Conservation (phyloP, 2,329 filamentous ascomycete genomes). For the Mycosphaerelloides madeirae region DNA sequence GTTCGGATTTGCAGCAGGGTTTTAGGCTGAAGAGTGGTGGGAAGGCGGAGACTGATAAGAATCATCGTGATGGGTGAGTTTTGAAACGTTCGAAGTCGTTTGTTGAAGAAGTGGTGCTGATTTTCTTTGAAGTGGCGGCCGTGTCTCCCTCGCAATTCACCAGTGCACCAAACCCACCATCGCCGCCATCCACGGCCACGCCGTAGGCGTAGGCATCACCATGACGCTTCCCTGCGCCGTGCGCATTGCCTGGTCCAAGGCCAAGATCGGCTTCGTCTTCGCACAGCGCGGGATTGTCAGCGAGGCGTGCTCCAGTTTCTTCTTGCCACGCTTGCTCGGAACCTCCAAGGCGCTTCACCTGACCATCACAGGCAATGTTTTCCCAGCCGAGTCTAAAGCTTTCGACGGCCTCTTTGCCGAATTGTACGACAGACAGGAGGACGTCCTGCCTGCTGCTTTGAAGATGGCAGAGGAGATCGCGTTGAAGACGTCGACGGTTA, state of each 20-base stretch:
- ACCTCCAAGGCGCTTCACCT: conserved; percentile 14
- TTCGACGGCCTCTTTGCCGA: conserved; percentile 20
- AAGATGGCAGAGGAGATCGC: conserved; percentile 15
- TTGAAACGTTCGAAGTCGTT: background rate
- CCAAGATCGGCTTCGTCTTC: conserved; percentile 22
- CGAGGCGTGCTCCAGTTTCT: conserved; percentile 20
- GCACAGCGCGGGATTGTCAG: conserved; percentile 17
- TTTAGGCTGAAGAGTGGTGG: conserved; percentile 17
- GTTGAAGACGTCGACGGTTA: conserved; percentile 15
- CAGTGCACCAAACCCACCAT: conserved; percentile 21
- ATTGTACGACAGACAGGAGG: conserved; percentile 15
- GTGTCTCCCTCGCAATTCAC: conserved; percentile 18
- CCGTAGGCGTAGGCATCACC: conserved; percentile 19
- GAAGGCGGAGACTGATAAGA: conserved; percentile 19
- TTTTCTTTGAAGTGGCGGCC: conserved; percentile 11
- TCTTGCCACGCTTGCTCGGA: conserved; percentile 17
- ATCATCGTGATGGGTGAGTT: conserved; percentile 20
- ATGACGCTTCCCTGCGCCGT: conserved; percentile 18
- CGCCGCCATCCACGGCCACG: conserved; percentile 20
- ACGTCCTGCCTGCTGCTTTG: conserved; percentile 14
- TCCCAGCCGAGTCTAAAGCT: conserved; percentile 9
- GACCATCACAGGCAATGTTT: conserved; percentile 9
- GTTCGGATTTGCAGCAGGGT: conserved; percentile 20
- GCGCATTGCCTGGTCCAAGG: conserved; percentile 16
- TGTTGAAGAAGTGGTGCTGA: conserved; percentile 1